Evolutionary conservation across 106 monocot genomes (phyloP).

Genomic region (Posidonia australis): DNA sequence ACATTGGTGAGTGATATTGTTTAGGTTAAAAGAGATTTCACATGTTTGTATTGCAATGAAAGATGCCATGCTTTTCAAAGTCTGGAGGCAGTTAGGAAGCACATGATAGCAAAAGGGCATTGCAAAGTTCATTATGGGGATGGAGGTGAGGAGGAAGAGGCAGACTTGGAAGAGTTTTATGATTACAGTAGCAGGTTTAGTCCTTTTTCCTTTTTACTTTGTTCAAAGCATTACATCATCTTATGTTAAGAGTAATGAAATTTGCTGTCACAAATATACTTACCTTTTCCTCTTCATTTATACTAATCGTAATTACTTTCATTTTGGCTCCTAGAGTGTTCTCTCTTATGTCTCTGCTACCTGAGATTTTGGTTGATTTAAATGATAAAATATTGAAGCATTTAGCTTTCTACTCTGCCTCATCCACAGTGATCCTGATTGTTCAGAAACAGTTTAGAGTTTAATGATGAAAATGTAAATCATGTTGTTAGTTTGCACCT

Average conservation of each 20-base stretch:
- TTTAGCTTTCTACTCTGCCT: no score
- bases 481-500: no score
- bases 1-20: background rate
- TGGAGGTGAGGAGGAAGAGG: slow-evolving; percentile 92
- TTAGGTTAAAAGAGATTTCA: slow-evolving; percentile 86
- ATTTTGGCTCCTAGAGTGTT: no score
- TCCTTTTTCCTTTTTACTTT: background rate
- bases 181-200: slow-evolving; percentile 88
- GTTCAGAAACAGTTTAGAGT: no score
- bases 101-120: slow-evolving; percentile 95
- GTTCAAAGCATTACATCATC: background rate
- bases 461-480: no score
- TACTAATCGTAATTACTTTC: no score
- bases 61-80: slow-evolving; percentile 90
- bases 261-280: background rate
- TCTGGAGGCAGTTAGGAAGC: slow-evolving; percentile 94
- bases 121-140: slow-evolving; percentile 89
- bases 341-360: no score
- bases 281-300: background rate
- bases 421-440: no score
- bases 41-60: slow-evolving; percentile 90
- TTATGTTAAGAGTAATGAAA: background rate
- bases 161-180: slow-evolving; percentile 95
- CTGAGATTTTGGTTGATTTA: no score
- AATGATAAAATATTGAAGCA: no score